Conservation (phyloP, 176 grass and related monocot species). For the Oryza officinalis region DNA sequence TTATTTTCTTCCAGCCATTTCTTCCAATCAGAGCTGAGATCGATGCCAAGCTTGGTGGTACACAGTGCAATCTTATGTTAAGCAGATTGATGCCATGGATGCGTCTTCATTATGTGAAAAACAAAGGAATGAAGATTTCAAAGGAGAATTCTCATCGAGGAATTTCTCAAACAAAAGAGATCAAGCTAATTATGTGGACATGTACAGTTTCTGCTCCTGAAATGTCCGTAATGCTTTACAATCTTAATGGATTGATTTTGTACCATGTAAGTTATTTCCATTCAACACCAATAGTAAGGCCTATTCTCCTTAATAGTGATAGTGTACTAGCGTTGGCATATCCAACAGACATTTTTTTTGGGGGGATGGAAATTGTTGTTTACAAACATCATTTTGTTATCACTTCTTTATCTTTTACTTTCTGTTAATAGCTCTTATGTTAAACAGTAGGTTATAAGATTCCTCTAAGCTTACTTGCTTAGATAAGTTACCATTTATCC, state of each 20-base stretch:
- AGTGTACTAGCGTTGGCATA: background rate
- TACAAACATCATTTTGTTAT: background rate
- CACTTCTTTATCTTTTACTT: slow-evolving; percentile 7
- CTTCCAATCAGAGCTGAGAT: slow-evolving; percentile 92
- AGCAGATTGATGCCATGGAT: slow-evolving; percentile 90
- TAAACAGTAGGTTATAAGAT: slow-evolving; percentile 18
- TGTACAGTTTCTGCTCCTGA: slow-evolving; percentile 90
- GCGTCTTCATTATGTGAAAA: slow-evolving; percentile 61
- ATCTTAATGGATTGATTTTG: slow-evolving; percentile 63
- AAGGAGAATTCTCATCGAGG: slow-evolving; percentile 52
- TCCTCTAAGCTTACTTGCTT: slow-evolving; percentile 30
- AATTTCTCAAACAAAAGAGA: slow-evolving; percentile 58
- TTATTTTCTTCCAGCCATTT: slow-evolving; percentile 62
- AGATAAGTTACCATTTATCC: slow-evolving; percentile 1
- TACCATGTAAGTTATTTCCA: slow-evolving; percentile 92
- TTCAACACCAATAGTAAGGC: slow-evolving; percentile 20
- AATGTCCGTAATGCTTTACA: slow-evolving; percentile 88
- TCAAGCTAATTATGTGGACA: slow-evolving; percentile 89
- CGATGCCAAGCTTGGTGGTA: slow-evolving; percentile 94
- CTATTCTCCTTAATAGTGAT: background rate
- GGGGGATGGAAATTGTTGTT: slow-evolving; percentile 11
- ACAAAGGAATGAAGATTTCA: slow-evolving; percentile 59
- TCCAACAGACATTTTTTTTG: background rate
- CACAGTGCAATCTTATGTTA: slow-evolving; percentile 88
- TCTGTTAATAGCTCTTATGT: slow-evolving; percentile 25